These are phyloP conservation scores for Withania somnifera DNA, from an alignment of 305 asterid genomes.

Conservation along the genomic window DNA sequence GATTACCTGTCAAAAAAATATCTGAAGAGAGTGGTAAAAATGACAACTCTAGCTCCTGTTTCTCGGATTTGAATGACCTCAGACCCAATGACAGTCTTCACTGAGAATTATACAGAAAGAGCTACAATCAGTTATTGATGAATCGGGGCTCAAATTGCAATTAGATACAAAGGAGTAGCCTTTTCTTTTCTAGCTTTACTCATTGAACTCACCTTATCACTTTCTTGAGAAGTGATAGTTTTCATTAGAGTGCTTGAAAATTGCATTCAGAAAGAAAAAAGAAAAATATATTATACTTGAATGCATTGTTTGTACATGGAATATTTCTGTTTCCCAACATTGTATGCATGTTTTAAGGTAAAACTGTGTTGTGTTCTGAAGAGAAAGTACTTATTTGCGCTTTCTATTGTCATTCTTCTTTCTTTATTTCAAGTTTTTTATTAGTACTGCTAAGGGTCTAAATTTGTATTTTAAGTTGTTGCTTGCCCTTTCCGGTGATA, in stretches of 20 bases:
- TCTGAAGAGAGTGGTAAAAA: conserved; percentile 11
- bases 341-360: neutral
- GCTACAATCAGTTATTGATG: conserved; percentile 37
- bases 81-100: conserved; percentile 9
- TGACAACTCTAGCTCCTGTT: conserved; percentile 5
- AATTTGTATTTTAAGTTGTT: neutral
- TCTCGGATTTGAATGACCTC: conserved; percentile 10
- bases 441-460: neutral
- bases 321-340: neutral
- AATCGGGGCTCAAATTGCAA: conserved; percentile 33
- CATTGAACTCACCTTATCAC: neutral
- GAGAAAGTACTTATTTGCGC: neutral
- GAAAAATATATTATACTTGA: neutral
- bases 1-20: conserved; percentile 27
- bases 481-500: neutral
- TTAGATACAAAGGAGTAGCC: neutral
- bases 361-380: neutral
- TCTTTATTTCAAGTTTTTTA: neutral
- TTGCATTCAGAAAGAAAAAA: neutral
- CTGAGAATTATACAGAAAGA: conserved; percentile 27
- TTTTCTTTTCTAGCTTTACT: neutral
- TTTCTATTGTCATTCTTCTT: neutral
- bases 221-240: neutral
- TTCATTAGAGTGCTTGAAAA: neutral
- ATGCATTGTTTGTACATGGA: neutral